These are phyloP conservation scores for Leptomonas pyrrhocoris DNA, from an alignment of 208 protist genomes.

Conservation along the genomic window DNA sequence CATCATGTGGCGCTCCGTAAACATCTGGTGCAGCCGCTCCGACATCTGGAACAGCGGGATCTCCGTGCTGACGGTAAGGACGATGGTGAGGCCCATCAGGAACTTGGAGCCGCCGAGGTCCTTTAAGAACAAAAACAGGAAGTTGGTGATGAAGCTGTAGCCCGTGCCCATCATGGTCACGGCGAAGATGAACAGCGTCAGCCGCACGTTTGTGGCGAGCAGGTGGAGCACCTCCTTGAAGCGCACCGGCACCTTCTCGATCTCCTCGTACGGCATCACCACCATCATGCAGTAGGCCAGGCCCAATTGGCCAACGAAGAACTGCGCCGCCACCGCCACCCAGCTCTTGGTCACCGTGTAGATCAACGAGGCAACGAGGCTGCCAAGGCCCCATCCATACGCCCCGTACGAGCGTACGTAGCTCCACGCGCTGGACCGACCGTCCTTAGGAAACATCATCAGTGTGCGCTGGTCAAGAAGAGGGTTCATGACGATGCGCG, in stretches of 20 bases:
- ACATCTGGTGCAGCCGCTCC: slow-evolving; percentile 35
- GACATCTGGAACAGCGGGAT: slow-evolving; percentile 68
- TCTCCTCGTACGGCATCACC: slow-evolving; percentile 39
- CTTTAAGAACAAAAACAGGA: slow-evolving; percentile 65
- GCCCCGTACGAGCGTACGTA: slow-evolving; percentile 51
- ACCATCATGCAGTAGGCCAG: slow-evolving; percentile 49
- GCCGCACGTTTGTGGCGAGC: slow-evolving; percentile 27
- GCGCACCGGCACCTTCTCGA: slow-evolving; percentile 35
- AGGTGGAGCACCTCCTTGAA: slow-evolving; percentile 42
- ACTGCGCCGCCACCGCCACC: slow-evolving; percentile 39
- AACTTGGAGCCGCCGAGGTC: slow-evolving; percentile 39
- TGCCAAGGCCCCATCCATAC: slow-evolving; percentile 65
- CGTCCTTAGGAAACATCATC: slow-evolving; percentile 41
- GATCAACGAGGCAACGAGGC: slow-evolving; percentile 26
- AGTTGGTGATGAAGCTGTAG: slow-evolving; percentile 61
- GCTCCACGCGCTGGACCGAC: slow-evolving; percentile 41
- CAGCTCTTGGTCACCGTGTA: slow-evolving; percentile 25
- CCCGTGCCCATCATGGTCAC: slow-evolving; percentile 56
- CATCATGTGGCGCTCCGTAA: slow-evolving; percentile 59
- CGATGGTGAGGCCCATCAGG: slow-evolving; percentile 61
- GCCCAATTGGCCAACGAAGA: slow-evolving; percentile 36
- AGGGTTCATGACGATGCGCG: slow-evolving; percentile 35
- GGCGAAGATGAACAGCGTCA: slow-evolving; percentile 51
- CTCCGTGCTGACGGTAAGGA: slow-evolving; percentile 68
- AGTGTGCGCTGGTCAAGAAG: slow-evolving; percentile 58